Evolutionary conservation across 2,329 filamentous ascomycete species (phyloP), one percentile per base, ranked within the genome.

Genomic region (Hansfordia pulvinata): DNA sequence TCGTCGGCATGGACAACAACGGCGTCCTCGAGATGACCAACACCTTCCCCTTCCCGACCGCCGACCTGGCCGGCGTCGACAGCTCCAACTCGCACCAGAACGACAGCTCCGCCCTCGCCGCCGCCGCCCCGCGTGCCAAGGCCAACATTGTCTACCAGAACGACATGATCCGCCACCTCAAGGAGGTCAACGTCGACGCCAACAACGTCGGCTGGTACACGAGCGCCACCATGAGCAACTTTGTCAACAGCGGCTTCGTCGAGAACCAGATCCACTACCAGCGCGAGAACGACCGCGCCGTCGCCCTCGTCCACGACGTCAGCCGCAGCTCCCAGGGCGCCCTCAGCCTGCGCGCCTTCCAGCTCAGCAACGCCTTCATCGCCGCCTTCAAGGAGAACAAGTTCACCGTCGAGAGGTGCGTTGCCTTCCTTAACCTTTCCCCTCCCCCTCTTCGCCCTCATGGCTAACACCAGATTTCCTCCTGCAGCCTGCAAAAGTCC

Each of bases 161-260:
- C 39, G 90, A 98, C 58, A 96, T 96, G 88, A 88, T 98, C 56
- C 81, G 85, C 49, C 85, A 90, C 56, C 63, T 96, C 36, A 80
- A 88, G 53, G 90, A 96, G 59, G 90, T 98, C 47, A 98, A 96
- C 54, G 82, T 96, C 33, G 90, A 98, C 54, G 90, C 90, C 39
- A 93, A 96, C 65, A 92, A 84, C 47, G 84, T 93, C 33, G 90
- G 90, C 46, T 98, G 86, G 86, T 98, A 98, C 63, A 94, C 85
- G 32, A 94, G 85, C 62, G 84, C 86, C 37, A 93, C 85, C 55
- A 92, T 98, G 82, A 90, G 90, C 56, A 96, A 93, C 67, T 96
- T 96, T 44, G 69, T 96, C 65, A 94, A 86, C 64, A 56, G 80
- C 50, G 82, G 79, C 64, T 86, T 93, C 50, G 82, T 98, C 56